Conservation (phyloP, 345 rosid genomes). For the Clarkia xantiana region DNA sequence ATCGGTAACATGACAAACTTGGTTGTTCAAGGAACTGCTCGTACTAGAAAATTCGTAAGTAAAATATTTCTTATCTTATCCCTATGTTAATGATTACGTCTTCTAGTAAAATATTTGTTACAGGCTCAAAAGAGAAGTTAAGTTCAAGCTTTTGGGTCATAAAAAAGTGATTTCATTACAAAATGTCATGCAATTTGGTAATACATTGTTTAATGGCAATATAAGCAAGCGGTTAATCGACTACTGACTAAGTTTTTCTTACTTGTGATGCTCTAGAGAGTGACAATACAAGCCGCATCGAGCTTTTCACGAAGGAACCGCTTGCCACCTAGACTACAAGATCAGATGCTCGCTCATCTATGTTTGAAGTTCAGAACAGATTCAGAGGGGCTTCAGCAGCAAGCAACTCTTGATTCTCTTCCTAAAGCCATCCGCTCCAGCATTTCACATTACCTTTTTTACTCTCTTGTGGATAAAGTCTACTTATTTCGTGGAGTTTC, state of each 20-base stretch:
- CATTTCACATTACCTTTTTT: slow-evolving; percentile 60
- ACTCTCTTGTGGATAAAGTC: slow-evolving; percentile 43
- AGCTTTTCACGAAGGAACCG: slow-evolving; percentile 55
- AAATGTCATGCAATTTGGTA: no score
- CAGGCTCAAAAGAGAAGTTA: no score
- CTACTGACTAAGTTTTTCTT: not conserved
- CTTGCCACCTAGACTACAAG: slow-evolving; percentile 45
- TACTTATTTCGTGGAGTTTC: slow-evolving; percentile 62
- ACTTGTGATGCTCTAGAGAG: slow-evolving; percentile 30
- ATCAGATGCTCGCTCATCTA: slow-evolving; percentile 74
- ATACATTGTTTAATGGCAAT: not conserved
- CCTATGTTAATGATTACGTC: no score
- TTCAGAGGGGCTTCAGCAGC: slow-evolving; percentile 67
- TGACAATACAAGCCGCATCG: slow-evolving; percentile 61
- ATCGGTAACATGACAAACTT: slow-evolving; percentile 96
- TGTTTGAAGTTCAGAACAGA: slow-evolving; percentile 58
- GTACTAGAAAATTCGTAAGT: slow-evolving; percentile 85
- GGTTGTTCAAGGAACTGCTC: slow-evolving; percentile 81
- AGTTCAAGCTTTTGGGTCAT: no score
- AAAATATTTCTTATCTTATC: not conserved
- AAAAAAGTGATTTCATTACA: no score
- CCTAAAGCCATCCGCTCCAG: slow-evolving; percentile 72
- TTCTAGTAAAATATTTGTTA: no score
- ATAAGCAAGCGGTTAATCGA: no score
- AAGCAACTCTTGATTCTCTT: slow-evolving; percentile 59